Evolutionary conservation across 176 grass and related monocot genomes (phyloP), one percentile per base, ranked within the genome.

Genomic region (Stipa capillata): DNA sequence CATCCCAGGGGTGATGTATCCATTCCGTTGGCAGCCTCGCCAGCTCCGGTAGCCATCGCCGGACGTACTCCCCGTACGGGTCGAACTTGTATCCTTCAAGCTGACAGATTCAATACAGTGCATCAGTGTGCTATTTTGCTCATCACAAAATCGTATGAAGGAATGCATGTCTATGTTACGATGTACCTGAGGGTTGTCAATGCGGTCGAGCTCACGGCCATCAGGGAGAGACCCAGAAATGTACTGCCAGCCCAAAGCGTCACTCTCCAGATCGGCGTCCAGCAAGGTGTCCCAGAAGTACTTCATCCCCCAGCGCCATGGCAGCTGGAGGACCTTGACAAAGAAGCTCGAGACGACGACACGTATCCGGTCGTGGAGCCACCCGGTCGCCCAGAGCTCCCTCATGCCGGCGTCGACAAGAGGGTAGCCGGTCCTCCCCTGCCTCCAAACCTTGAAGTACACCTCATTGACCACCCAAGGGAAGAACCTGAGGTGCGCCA

Each of bases 301-400:
- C 86, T 99, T 99, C 96, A 99, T 99, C 73, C 96, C 96, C 96
- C 96, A 99, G 59, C 92, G 89, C 96, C 96, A 99, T 21, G 96
- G 96, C 59, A 99, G 77, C 77, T 89, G 96, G 73, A 99, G 88
- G 51, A 99, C 90, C 74, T 99, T 99, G 69, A 99, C 96, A 2
- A 99, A 99, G 88, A 99, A 99, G 74, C 96, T 95, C 0, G 92
- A 85, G 17, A 99, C 96, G 3, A 99, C 96, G 35, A 95, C 90
- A 5, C 96, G 92, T 57, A 99, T 99, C 23, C 96, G 71, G 54
- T 99, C 96, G 21, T 99, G 96, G 25, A 99, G 78, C 96, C 96
- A 99, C 16, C 96, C 96, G 2, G 96, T 99, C 7, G 96, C 96
- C 96, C 96, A 99, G 58, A 99, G 86, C 86, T 99, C 96, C 73